phyloP scores from a whole-genome alignment of 768 basidiomycete species.

The Panus rudis region DNA sequence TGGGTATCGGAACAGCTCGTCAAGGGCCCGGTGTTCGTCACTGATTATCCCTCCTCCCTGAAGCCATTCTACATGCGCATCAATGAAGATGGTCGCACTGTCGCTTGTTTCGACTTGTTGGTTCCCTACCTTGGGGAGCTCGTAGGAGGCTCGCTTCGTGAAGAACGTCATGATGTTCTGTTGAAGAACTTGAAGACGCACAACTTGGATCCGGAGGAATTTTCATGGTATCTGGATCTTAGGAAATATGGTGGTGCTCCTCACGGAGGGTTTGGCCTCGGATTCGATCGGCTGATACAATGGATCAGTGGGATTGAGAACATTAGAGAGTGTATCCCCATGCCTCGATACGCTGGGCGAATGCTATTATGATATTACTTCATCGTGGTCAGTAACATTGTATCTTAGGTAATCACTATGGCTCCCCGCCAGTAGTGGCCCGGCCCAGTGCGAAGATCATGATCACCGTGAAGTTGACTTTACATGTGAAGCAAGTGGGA shows the following conservation, averaged over 20 bases:
- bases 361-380: constrained; percentile 74
- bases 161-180: constrained; percentile 58
- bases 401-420: too few species aligned
- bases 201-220: constrained; percentile 37
- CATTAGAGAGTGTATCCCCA: constrained; percentile 86
- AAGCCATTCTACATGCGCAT: constrained; percentile 98
- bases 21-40: constrained; percentile 81
- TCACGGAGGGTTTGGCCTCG: constrained; percentile 94
- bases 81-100: constrained; percentile 51
- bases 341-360: constrained; percentile 84
- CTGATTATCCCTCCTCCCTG: constrained; percentile 71
- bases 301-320: constrained; percentile 87
- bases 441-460: too few species aligned
- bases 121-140: constrained; percentile 87
- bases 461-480: too few species aligned
- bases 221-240: constrained; percentile 77
- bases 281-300: constrained; percentile 84
- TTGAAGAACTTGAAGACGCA: constrained; percentile 40
- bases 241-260: constrained; percentile 81
- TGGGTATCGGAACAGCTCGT: constrained; percentile 72
- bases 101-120: constrained; percentile 94
- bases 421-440: too few species aligned
- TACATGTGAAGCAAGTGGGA: too few species aligned
- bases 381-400: too few species aligned
- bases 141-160: constrained; percentile 84